A percentile compares a stretch with the other conserved stretches of the same genome.
Conservation (phyloP, 2,329 filamentous ascomycete genomes). For the Knufia fluminis region DNA sequence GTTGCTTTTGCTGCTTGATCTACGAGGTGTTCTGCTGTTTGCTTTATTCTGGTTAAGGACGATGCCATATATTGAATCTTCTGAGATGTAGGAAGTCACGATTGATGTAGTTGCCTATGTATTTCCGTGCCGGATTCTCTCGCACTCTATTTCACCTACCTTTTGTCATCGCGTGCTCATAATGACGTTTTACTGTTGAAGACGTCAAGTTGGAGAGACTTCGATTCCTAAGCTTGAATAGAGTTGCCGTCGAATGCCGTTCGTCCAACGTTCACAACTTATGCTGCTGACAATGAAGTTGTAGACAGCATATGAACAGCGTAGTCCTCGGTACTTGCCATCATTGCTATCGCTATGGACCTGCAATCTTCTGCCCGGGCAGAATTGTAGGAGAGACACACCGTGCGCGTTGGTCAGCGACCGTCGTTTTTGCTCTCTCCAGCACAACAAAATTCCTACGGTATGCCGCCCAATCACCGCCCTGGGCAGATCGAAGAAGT, state of each 20-base stretch:
- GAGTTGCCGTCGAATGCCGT: neutral
- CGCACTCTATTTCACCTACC: neutral
- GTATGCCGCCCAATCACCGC: neutral
- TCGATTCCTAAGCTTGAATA: neutral
- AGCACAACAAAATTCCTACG: no score
- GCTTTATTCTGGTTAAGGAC: conserved; percentile 11
- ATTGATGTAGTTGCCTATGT: neutral
- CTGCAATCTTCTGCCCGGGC: conserved; percentile 7
- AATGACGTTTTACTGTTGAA: neutral
- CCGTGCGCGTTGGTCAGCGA: neutral
- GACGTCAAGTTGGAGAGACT: neutral
- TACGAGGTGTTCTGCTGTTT: conserved; percentile 13
- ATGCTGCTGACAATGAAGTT: no score
- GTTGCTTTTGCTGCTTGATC: neutral
- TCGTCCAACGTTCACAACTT: no score
- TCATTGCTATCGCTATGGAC: no score
- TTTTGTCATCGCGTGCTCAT: neutral
- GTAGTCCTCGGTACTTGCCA: no score
- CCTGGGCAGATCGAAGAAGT: neutral
- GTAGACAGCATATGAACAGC: no score
- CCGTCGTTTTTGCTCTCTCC: no score
- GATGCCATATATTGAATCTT: neutral
- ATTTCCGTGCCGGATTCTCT: neutral
- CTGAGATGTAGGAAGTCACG: neutral
- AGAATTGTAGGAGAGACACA: neutral